Percentiles rank a stretch among this genome's conserved stretches.
These are phyloP conservation scores for Didymella segeticola DNA, from an alignment of 2,329 filamentous ascomycete species.

Conservation along the genomic window DNA sequence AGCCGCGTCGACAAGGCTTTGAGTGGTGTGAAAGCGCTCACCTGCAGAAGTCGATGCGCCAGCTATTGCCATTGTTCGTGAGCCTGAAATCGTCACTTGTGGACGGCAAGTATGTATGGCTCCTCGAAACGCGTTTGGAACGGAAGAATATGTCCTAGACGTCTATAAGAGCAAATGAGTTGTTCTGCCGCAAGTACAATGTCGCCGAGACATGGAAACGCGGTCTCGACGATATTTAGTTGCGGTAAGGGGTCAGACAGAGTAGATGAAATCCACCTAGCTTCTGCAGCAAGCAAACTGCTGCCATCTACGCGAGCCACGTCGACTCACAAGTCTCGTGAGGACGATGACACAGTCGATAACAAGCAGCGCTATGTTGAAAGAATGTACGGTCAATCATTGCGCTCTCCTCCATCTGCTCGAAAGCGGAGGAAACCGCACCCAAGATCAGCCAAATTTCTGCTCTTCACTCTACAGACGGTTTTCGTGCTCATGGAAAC, in stretches of 20 bases:
- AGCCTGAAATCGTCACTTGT: background rate
- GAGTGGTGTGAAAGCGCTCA: background rate
- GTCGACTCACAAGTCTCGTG: background rate
- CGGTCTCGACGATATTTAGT: slow-evolving; percentile 23
- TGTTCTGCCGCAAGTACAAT: slow-evolving; percentile 22
- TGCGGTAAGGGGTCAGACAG: slow-evolving; percentile 3
- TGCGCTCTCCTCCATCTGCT: slow-evolving; percentile 62
- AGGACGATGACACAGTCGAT: slow-evolving; percentile 14
- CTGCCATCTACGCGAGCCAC: slow-evolving; percentile 16
- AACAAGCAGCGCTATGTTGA: slow-evolving; percentile 6
- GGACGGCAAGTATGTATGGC: slow-evolving; percentile 11
- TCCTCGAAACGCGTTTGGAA: slow-evolving; percentile 21
- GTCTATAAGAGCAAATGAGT: slow-evolving; percentile 17
- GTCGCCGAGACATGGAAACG: slow-evolving; percentile 20
- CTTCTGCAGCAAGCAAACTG: background rate
- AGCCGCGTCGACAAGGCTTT: background rate
- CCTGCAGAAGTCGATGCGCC: background rate
- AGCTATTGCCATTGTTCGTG: background rate
- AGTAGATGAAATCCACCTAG: background rate
- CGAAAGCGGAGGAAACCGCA: slow-evolving; percentile 60
- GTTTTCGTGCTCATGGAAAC: slow-evolving; percentile 65
- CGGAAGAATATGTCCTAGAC: slow-evolving; percentile 15
- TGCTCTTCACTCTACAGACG: slow-evolving; percentile 64
- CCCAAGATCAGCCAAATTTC: slow-evolving; percentile 61
- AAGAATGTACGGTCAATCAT: slow-evolving; percentile 63